Conservation (phyloP, 1,139 yeast species). For the Geotrichum phurueaensis region DNA sequence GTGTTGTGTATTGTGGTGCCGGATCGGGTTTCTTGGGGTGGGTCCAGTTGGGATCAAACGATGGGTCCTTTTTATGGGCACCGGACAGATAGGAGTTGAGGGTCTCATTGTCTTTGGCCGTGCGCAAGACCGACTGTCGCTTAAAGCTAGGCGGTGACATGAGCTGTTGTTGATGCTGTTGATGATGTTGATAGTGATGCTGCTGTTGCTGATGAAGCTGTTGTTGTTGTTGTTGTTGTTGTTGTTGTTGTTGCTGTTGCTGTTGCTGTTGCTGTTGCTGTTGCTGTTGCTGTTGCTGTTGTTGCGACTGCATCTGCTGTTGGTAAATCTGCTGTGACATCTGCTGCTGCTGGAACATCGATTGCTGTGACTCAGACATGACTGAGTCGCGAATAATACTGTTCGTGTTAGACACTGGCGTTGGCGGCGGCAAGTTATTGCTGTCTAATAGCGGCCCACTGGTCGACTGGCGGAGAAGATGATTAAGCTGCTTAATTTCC, state of each 20-base stretch:
- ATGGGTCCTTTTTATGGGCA: constrained; percentile 20
- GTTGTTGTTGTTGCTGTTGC: neutral
- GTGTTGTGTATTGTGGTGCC: constrained; percentile 5
- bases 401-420: constrained; percentile 5
- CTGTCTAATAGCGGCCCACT: neutral
- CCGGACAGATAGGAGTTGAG: constrained; percentile 4
- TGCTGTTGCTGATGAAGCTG: neutral
- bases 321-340: neutral
- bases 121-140: constrained; percentile 15
- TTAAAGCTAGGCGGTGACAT: constrained; percentile 12
- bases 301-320: neutral
- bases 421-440: constrained; percentile 6
- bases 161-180: neutral
- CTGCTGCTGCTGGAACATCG: neutral
- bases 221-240: neutral
- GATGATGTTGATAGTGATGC: neutral
- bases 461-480: neutral
- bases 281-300: too few relatives aligned
- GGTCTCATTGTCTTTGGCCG: constrained; percentile 9
- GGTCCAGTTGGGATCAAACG: constrained; percentile 28
- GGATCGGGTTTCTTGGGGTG: constrained; percentile 1
- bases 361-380: neutral
- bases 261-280: too few relatives aligned
- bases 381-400: constrained; percentile 4
- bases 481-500: constrained; percentile 60